Base-by-base conservation (phyloP, 169 alveolate genomes). In the Cryptosporidium tyzzeri region DNA sequence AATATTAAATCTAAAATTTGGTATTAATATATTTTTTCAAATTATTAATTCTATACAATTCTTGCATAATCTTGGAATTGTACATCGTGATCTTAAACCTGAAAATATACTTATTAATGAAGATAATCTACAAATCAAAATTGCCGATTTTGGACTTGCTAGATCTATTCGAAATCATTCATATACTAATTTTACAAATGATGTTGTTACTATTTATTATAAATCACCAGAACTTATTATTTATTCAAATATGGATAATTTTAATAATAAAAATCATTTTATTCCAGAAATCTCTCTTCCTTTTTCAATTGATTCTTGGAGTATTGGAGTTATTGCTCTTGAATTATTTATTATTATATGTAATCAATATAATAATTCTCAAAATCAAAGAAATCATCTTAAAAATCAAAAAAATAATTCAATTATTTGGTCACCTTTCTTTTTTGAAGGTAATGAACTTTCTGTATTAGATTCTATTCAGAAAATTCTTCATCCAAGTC, bases 131-230 rank as follows among this genome's bases (percentile, higher is more conserved):
- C 21, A 44, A 39, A 65, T 80, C 37, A 80, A 80, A 62, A 80
- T 80, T 41, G 89, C 89, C 2, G 89, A 80, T 45, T 80, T 80
- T 62, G 89, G 89, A 26, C 75, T 80, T 21, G 89, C 89, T 9
- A 59, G 89, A 48, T 62, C 89, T 10, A 80, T 80, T 50, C 51
- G 89, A 26, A 80, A 80, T 65, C 73, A 80, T 48, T 62, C 73
- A 9, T 31, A 59, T 44, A 80, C 75, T 3, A 80, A 80, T 62
- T 80, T 45, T 65, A 80, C 89, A 12, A 59, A 48, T 37, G 89
- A 80, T 65, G 89, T 80, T 44, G 89, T 65, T 9, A 80, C 89
- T 37, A 41, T 80, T 3, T 80, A 80, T 44, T 80, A 80, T 18
- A 80, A 80, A 65, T 65, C 89, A 23, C 89, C 89, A 26, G 89